Evolutionary conservation across 768 basidiomycete genomes (phyloP).

Genomic region (Phaffia australis): DNA sequence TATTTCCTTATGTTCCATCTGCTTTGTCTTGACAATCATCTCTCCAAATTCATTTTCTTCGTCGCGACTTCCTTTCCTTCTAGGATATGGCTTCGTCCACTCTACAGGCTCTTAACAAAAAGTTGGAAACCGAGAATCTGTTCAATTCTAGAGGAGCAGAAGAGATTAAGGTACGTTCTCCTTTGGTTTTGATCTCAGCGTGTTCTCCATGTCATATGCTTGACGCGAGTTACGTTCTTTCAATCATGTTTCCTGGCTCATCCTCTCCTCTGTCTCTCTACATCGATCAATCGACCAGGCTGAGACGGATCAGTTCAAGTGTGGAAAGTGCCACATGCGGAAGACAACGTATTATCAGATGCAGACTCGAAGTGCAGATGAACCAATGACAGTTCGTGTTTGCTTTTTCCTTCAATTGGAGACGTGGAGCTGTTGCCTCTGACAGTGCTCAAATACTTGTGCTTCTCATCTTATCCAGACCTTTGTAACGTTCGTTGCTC

Average conservation of each 20-base stretch:
- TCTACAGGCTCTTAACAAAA: constrained; percentile 67
- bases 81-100: constrained; percentile 97
- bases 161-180: constrained; percentile 41
- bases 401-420: constrained; percentile 2
- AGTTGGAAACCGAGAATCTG: constrained; percentile 73
- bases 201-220: no score
- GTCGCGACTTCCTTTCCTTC: background rate
- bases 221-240: no score
- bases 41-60: background rate
- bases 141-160: constrained; percentile 83
- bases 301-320: constrained; percentile 97
- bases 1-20: background rate
- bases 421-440: constrained; percentile 3
- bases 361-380: constrained; percentile 94
- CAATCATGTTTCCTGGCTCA: background rate
- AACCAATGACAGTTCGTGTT: constrained; percentile 82
- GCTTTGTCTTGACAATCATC: constrained; percentile 1
- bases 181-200: no score
- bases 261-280: background rate
- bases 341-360: constrained; percentile 77
- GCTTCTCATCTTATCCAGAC: constrained; percentile 45
- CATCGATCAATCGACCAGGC: constrained; percentile 45
- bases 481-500: constrained; percentile 62
- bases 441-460: background rate
- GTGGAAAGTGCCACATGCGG: constrained; percentile 80